Evolutionary conservation across 1,139 yeast genomes (phyloP).

Genomic region (Trichomonascaceae sp.): DNA sequence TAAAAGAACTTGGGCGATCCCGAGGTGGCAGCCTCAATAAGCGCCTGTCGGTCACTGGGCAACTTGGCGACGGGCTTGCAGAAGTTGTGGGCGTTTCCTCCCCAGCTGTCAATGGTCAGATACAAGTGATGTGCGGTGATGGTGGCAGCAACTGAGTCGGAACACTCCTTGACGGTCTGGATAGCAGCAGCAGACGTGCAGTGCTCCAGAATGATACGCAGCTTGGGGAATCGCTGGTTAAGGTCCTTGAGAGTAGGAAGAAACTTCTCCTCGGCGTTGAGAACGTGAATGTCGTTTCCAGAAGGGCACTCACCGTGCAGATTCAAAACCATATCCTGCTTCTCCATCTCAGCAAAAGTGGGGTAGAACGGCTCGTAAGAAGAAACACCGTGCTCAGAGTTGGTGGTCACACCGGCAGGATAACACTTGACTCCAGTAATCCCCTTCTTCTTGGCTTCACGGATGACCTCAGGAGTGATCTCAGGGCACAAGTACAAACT

Average conservation of each 20-base stretch:
- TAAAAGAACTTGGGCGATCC: slow-evolving; percentile 91
- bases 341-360: slow-evolving; percentile 76
- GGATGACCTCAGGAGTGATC: slow-evolving; percentile 73
- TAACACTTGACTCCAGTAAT: slow-evolving; percentile 81
- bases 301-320: slow-evolving; percentile 91
- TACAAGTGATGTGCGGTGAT: slow-evolving; percentile 92
- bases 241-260: slow-evolving; percentile 79
- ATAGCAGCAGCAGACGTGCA: slow-evolving; percentile 88
- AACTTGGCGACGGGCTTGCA: slow-evolving; percentile 97
- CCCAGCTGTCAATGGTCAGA: slow-evolving; percentile 88
- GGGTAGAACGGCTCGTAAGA: slow-evolving; percentile 84
- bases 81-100: slow-evolving; percentile 86
- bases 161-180: slow-evolving; percentile 59
- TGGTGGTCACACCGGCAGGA: slow-evolving; percentile 98
- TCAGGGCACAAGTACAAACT: slow-evolving; percentile 68
- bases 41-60: slow-evolving; percentile 69
- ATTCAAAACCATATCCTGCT: slow-evolving; percentile 62
- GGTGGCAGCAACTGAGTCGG: slow-evolving; percentile 72
- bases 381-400: slow-evolving; percentile 83
- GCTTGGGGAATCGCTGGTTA: slow-evolving; percentile 71
- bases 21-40: slow-evolving; percentile 77
- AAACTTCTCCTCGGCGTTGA: slow-evolving; percentile 88
- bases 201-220: slow-evolving; percentile 84
- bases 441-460: slow-evolving; percentile 59
- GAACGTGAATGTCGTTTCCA: slow-evolving; percentile 54